phyloP scores from a whole-genome alignment of 2,329 filamentous ascomycete genomes.

The Hirsutella thompsonii region DNA sequence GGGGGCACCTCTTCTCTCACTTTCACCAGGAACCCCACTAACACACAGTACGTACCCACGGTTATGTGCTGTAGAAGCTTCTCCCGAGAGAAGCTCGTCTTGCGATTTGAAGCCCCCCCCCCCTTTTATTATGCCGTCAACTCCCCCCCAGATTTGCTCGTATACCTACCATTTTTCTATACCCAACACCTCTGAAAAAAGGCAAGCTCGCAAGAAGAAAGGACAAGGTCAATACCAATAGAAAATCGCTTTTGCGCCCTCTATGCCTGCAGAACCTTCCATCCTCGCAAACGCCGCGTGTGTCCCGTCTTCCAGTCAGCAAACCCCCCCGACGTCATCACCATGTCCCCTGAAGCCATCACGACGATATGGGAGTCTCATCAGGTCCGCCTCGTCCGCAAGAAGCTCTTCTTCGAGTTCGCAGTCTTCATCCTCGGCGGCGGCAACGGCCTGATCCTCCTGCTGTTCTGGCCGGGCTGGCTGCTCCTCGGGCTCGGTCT shows the following conservation, averaged over 20 bases:
- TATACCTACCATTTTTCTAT: too few species aligned
- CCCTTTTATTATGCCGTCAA: not conserved
- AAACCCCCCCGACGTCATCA: not conserved
- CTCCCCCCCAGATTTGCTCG: not conserved
- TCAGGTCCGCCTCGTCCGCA: slow-evolving; percentile 22
- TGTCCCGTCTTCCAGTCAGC: not conserved
- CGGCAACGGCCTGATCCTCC: slow-evolving; percentile 32
- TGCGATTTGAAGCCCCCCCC: not conserved
- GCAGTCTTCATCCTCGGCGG: slow-evolving; percentile 36
- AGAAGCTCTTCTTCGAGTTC: slow-evolving; percentile 38
- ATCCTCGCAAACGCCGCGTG: not conserved
- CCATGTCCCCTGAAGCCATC: slow-evolving; percentile 15
- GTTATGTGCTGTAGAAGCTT: too few species aligned
- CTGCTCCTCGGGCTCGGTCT: slow-evolving; percentile 26
- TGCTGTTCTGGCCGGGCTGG: slow-evolving; percentile 48
- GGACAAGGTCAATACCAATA: too few species aligned
- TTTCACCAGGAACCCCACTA: too few species aligned
- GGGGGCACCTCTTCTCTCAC: too few species aligned
- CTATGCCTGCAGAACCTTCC: not conserved
- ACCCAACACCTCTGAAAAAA: too few species aligned
- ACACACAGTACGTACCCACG: too few species aligned
- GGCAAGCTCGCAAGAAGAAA: too few species aligned
- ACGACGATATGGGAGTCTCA: slow-evolving; percentile 24
- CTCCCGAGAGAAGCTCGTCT: too few species aligned
- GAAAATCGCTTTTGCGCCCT: not conserved